Base-by-base conservation (phyloP, 1,284 basidiomycete genomes). In the Trametes sp. region DNA sequence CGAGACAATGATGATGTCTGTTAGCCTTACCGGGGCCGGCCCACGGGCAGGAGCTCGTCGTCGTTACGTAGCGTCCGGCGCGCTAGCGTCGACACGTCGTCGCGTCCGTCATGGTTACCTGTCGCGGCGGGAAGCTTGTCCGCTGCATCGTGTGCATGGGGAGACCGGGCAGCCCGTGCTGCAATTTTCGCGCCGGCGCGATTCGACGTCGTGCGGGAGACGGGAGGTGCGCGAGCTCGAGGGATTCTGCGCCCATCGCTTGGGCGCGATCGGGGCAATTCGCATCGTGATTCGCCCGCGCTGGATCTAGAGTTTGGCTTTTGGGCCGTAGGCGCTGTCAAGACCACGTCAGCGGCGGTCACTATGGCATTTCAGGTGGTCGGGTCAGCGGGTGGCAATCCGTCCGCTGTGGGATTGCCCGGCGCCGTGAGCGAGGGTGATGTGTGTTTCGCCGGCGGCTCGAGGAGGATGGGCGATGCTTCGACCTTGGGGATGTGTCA, bases 281-380 rank as follows among this genome's bases (percentile, higher is more conserved):
- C 48, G 28, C n/a, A 49, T 49, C 48, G 24, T 49, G 48, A 49
- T 49, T 19, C 28, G 33, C 28, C 45, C 16, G 48, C 48, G 28
- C 14, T n/a, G 10, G 48, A 49, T 49, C 48, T 49, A n/a, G 29
- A 49, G 48, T 49, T 31, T 49, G 6, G 8, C 14, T 28, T 33
- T n/a, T 6, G 14, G 48, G 11, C 28, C 16, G 48, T n/a, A 31
- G 19, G 48, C n/a, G 48, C 48, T 49, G 48, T 49, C 48, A 49
- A 29, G 13, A 8, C n/a, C 26, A 28, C 21, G 46, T 48, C 46
- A 29, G 46, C 28, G 48, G 48, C 48, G 26, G 48, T 49, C 21
- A 49, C 48, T 31, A 49, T 2, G 48, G 48, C 16, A 31, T 11
- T 16, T 21, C 21, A 9, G 16, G 48, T 9, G 28, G 11, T 33